Evolutionary conservation across 352 stramenopile species (phyloP), one percentile per base, ranked within the genome.

Genomic region (Phytophthora pinifolia): DNA sequence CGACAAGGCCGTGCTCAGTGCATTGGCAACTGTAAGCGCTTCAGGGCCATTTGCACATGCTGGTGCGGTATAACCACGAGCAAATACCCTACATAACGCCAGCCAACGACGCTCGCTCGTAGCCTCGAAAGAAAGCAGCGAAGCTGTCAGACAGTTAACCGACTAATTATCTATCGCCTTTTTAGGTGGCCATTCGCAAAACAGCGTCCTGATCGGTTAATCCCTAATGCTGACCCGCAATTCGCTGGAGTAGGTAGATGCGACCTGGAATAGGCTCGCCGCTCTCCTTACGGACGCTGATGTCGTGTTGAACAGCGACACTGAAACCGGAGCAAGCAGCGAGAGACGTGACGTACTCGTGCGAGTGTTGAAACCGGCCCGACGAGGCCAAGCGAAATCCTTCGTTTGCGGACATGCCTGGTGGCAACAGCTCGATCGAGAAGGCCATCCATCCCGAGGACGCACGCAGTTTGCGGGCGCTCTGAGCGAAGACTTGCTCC

Each of bases 331-430:
- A 62, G 0, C 44, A 47, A n/a, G 14, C 14, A 18, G 74, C 68
- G 20, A 93, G 67, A 13, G 55, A 42, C 12, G 18, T 15, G 37
- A 93, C 76, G 70, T 91, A 93, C n/a, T 46, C 34, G 10, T 83
- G 73, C 15, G 79, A 79, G 57, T 93, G 83, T 54, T 91, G 72
- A 54, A 93, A 93, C 48, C 83, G 76, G n/a, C 83, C 83, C 1
- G 83, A 92, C 13, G 59, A 58, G 29, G 81, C 79, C 39, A 92
- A 72, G 9, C 79, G 66, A 54, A 76, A 88, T 9, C 65, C 54
- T 42, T 52, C 51, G 5, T 27, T 31, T 14, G 45, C 17, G 18
- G 14, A 1, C 12, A 18, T 3, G 20, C 8, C 27, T 32, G 41
- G 12, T 34, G 50, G 41, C 8, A 89, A 54, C 10, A 83, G 37